Conservation (phyloP, 2,329 filamentous ascomycete species). For the Alternaria viburni region DNA sequence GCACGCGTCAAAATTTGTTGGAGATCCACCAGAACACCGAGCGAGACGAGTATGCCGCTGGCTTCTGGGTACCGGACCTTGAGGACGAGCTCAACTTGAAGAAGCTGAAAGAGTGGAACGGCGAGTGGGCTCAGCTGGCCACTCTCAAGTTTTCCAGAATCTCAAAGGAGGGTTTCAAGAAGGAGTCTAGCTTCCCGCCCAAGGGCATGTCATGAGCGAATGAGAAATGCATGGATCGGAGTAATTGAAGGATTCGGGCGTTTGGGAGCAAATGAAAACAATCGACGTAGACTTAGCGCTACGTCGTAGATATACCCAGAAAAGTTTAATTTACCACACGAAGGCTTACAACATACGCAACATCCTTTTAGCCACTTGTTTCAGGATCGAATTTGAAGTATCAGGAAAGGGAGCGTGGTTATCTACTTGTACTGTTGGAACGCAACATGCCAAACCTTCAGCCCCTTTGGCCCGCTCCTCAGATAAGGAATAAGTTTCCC, state of each 20-base stretch:
- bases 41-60: slow-evolving; percentile 79
- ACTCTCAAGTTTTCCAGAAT: slow-evolving; percentile 80
- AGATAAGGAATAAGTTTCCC: slow-evolving; percentile 50
- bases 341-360: neutral
- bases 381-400: neutral
- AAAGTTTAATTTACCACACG: neutral
- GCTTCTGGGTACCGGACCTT: slow-evolving; percentile 87
- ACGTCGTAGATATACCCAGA: neutral
- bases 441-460: slow-evolving; percentile 50
- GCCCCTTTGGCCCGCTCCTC: slow-evolving; percentile 50
- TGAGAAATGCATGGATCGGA: neutral
- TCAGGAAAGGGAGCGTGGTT: neutral
- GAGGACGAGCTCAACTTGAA: slow-evolving; percentile 68
- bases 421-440: slow-evolving; percentile 20
- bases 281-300: neutral
- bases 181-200: slow-evolving; percentile 80
- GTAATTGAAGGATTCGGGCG: neutral
- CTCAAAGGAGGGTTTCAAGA: slow-evolving; percentile 66
- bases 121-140: slow-evolving; percentile 80
- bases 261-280: neutral
- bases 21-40: slow-evolving; percentile 73
- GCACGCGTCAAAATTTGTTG: slow-evolving; percentile 76
- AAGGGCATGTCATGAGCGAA: slow-evolving; percentile 47
- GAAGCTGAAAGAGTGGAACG: slow-evolving; percentile 76
- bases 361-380: neutral